A percentile compares a stretch with the other conserved stretches of the same genome.
These are phyloP conservation scores for Chrysoporthe deuterocubensis DNA, from an alignment of 2,329 filamentous ascomycete species.

Conservation along the genomic window DNA sequence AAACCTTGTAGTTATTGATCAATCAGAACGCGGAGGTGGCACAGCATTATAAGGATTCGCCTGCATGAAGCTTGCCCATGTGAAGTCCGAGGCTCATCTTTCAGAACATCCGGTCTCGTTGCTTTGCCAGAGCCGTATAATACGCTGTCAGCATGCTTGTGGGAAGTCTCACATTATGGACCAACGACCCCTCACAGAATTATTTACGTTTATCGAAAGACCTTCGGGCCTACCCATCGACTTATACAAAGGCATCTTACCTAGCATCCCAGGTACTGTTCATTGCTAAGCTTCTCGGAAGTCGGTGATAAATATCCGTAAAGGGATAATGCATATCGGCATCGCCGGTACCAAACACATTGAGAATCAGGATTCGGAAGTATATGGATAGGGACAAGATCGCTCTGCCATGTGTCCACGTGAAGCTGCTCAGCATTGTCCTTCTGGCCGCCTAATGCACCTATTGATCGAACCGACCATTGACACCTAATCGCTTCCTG, in stretches of 20 bases:
- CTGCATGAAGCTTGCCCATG: neutral
- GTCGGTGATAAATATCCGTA: neutral
- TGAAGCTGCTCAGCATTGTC: neutral
- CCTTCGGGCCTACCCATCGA: no score
- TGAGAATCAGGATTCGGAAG: neutral
- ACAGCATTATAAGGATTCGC: neutral
- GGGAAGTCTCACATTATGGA: neutral
- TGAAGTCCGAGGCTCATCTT: neutral
- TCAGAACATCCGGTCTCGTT: neutral
- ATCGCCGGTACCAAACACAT: neutral
- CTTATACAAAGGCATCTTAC: no score
- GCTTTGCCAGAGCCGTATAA: neutral
- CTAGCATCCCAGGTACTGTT: neutral
- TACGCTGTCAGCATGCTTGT: neutral
- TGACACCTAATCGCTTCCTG: neutral
- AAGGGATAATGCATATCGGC: neutral
- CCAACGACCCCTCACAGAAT: neutral
- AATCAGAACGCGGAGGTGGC: neutral
- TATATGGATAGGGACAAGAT: neutral
- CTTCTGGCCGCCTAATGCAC: slow-evolving; percentile 4
- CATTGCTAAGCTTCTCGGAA: neutral
- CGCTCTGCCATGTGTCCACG: neutral
- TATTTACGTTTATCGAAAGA: neutral
- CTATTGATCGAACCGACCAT: neutral
- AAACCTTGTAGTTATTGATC: neutral